Percentiles rank a stretch among this genome's conserved stretches.
phyloP scores from a whole-genome alignment of 179 eudicot species.

The Drosera spatulata region DNA sequence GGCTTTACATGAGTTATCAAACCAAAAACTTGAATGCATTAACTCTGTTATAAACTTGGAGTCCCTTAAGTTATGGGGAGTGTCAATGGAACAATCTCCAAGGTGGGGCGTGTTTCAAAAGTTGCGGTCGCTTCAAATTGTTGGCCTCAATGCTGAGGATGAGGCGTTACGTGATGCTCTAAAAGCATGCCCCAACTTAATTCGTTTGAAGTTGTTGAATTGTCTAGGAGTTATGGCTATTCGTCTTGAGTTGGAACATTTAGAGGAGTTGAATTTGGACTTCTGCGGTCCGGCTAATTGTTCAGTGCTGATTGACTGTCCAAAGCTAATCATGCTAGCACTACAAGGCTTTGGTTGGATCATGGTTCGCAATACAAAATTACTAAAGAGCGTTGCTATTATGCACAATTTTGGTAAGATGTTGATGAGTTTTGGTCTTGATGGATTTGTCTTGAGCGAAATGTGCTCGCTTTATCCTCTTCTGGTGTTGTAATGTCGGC shows the following conservation, averaged over 20 bases:
- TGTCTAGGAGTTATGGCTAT: slow-evolving; percentile 64
- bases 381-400: slow-evolving; percentile 46
- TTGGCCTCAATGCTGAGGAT: slow-evolving; percentile 70
- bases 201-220: slow-evolving; percentile 56
- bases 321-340: slow-evolving; percentile 50
- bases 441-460: not conserved
- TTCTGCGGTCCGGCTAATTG: slow-evolving; percentile 60
- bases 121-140: slow-evolving; percentile 70
- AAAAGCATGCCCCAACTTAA: slow-evolving; percentile 60
- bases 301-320: slow-evolving; percentile 41
- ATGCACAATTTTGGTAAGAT: slow-evolving; percentile 63
- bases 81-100: slow-evolving; percentile 55
- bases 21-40: slow-evolving; percentile 56
- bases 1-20: slow-evolving; percentile 16
- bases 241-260: slow-evolving; percentile 36
- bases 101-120: slow-evolving; percentile 57
- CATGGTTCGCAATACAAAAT: slow-evolving; percentile 46
- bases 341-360: slow-evolving; percentile 86
- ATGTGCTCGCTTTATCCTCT: not conserved
- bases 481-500: not conserved
- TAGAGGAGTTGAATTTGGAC: slow-evolving; percentile 71
- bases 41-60: slow-evolving; percentile 55
- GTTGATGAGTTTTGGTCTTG: not conserved
- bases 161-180: slow-evolving; percentile 49
- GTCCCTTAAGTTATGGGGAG: slow-evolving; percentile 82